phyloP scores from a whole-genome alignment of 106 monocot genomes.

The Agapanthus africanus region DNA sequence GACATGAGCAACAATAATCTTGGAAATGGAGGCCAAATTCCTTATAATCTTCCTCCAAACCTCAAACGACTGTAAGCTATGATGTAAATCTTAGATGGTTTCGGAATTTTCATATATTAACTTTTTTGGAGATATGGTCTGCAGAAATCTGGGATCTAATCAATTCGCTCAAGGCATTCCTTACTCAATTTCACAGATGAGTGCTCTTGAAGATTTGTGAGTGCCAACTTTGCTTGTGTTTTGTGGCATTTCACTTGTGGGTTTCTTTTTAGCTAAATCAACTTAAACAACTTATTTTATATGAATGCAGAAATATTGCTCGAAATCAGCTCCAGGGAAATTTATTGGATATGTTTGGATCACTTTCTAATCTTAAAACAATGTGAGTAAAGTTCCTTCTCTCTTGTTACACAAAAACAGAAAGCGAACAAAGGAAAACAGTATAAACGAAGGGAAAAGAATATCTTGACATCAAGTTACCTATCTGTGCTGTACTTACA shows the following conservation, averaged over 20 bases:
- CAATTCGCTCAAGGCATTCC: constrained; percentile 42
- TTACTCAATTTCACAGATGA: constrained; percentile 56
- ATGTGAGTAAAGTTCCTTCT: constrained; percentile 14
- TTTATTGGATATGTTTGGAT: constrained; percentile 19
- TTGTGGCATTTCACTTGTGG: not conserved
- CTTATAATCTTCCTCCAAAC: constrained; percentile 63
- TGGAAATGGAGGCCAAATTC: constrained; percentile 39
- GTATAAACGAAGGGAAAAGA: too few species aligned
- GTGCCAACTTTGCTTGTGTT: constrained; percentile 3
- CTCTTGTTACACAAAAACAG: not conserved
- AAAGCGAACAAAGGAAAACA: too few species aligned
- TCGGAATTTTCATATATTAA: not conserved
- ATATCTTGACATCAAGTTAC: not conserved
- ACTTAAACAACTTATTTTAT: not conserved
- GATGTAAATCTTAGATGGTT: not conserved
- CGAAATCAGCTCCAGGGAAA: constrained; percentile 20
- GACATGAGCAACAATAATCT: constrained; percentile 71
- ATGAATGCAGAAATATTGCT: constrained; percentile 25
- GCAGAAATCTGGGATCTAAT: constrained; percentile 54
- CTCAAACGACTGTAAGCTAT: constrained; percentile 49
- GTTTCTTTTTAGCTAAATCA: constrained; percentile 14
- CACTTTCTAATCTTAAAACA: constrained; percentile 12
- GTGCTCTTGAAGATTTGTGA: constrained; percentile 46
- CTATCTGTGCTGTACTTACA: too few species aligned
- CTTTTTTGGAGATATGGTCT: constrained; percentile 5